Conservation (phyloP, 176 grass and related monocot genomes). For the Eragrostis nindensis region DNA sequence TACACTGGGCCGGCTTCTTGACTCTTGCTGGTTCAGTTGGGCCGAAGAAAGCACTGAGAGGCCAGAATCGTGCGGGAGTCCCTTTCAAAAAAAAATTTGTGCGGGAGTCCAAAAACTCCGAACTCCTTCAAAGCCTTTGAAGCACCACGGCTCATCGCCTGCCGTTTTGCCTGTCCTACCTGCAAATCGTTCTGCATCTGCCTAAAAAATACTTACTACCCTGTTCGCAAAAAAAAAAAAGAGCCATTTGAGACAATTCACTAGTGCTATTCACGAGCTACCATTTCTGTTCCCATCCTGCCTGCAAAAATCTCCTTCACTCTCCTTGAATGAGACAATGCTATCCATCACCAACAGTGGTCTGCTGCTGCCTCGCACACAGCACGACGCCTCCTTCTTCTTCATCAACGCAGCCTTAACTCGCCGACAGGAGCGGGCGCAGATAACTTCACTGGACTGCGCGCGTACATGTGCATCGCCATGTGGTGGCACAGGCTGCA, state of each 20-base stretch:
- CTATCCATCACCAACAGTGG: not conserved
- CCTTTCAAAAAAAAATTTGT: no score
- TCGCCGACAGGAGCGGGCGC: not conserved
- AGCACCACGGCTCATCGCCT: not conserved
- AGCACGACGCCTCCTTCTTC: not conserved
- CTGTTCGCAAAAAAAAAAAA: not conserved
- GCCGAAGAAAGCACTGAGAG: not conserved
- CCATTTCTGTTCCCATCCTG: not conserved
- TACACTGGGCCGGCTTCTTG: not conserved
- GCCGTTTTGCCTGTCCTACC: not conserved
- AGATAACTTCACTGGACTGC: not conserved
- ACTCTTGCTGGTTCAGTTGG: not conserved
- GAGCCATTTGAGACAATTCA: not conserved
- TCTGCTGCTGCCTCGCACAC: not conserved
- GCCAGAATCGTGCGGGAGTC: no score
- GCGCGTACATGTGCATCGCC: not conserved
- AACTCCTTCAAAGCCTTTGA: not conserved
- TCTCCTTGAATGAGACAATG: not conserved
- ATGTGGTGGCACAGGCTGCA: conserved; percentile 18
- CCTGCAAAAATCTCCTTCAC: not conserved
- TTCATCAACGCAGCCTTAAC: not conserved
- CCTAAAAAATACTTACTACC: not conserved
- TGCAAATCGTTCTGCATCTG: not conserved
- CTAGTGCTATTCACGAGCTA: not conserved
- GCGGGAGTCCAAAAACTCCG: no score